Base-by-base conservation (phyloP, 1,284 basidiomycete genomes). In the Cerrena zonata region DNA sequence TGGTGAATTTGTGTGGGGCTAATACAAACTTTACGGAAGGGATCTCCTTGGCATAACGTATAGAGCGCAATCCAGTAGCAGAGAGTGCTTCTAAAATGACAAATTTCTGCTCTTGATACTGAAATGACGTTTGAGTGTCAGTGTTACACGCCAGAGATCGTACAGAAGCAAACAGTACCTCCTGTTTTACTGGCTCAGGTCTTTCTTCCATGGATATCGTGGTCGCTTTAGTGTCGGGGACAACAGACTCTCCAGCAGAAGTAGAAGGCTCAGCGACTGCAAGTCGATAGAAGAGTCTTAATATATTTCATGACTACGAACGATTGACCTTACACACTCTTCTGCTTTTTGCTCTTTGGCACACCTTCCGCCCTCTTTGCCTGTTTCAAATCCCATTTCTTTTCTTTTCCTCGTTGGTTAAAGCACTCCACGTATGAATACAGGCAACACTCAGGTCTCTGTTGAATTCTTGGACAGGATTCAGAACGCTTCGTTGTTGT, bases 391-490 rank as follows among this genome's bases (percentile, higher is more conserved):
- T 70, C 74, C 76, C 82, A 86, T 60, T 76, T 79, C 70, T 74
- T 63, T 82, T 77, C 67, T 86, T 87, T 54, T 78, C 74, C 57
- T 72, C 77, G 64, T 92, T 82, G 55, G 84, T 61, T 40, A 84
- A 75, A 59, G 94, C 84, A 53, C 85, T 84, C 91, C 92, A 96
- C 1, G 84, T 80, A 15, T 80, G 77, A 54, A 99, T 98, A 55
- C 87, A 89, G 5, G 94, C 89, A 30, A 96, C 86, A 56, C 89
- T 93, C 49, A 94, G 69, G 69, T 99, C 95, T 40, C 96, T 80
- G 70, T 99, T 99, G 76, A 97, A 99, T 68, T 99, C 93, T 64
- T 99, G 95, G 5, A 98, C 90, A 2, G 96, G 95, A 65, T 99
- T 99, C 53, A 99, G 70, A 99, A 99, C 1, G 92, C 89, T 55